Evolutionary conservation across 163 green algal species (phyloP).

Genomic region (Trebouxiophyceae sp.): DNA sequence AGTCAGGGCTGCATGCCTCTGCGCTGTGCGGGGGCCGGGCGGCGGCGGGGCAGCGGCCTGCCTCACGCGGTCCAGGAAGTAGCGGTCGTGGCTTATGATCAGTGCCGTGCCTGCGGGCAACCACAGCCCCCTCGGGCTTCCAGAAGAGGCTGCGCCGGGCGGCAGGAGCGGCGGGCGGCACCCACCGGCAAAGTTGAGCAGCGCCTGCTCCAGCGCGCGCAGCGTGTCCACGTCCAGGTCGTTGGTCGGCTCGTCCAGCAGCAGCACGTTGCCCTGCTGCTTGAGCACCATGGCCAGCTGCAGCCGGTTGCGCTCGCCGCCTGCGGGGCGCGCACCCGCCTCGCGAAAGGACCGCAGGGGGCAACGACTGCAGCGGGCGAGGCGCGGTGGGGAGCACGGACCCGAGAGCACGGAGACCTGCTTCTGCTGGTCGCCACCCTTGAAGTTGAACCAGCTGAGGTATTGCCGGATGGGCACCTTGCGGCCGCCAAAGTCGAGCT

Average conservation of each 20-base stretch:
- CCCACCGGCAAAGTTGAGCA: constrained; percentile 44
- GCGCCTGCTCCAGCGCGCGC: constrained; percentile 60
- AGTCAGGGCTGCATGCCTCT: too few species aligned
- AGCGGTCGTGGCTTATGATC: constrained; percentile 81
- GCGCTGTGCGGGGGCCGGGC: too few species aligned
- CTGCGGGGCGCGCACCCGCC: too few species aligned
- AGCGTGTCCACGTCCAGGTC: constrained; percentile 65
- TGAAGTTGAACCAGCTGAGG: constrained; percentile 81
- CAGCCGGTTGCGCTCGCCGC: constrained; percentile 80
- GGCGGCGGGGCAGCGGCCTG: not conserved
- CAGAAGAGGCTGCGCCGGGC: too few species aligned
- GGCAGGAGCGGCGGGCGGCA: not conserved
- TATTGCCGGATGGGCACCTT: constrained; percentile 60
- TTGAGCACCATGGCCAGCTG: constrained; percentile 72
- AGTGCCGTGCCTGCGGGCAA: constrained; percentile 40
- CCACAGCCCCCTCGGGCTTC: not conserved
- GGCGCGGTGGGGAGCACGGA: not conserved
- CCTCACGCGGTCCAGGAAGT: constrained; percentile 75
- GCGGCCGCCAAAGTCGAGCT: constrained; percentile 47
- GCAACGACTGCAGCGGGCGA: too few species aligned
- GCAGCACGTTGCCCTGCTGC: constrained; percentile 73
- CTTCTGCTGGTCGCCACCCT: constrained; percentile 61
- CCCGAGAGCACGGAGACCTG: constrained; percentile 37
- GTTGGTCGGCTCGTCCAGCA: constrained; percentile 39
- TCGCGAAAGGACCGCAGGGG: too few species aligned